phyloP scores from a whole-genome alignment of 257 asterid species.

The Solanum piurae region DNA sequence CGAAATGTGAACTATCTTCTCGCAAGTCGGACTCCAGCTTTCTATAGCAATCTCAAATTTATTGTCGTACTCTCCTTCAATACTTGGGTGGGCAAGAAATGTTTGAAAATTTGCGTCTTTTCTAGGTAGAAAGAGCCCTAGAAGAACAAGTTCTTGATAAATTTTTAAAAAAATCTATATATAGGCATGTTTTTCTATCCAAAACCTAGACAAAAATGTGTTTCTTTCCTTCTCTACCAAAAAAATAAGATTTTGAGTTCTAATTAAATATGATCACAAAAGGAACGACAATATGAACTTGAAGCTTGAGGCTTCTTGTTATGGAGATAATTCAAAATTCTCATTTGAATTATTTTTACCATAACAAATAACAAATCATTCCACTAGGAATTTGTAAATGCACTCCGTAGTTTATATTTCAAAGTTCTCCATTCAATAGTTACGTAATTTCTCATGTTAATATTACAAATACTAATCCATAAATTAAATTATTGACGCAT shows the following conservation, averaged over 20 bases:
- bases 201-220: background rate
- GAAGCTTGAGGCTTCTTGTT: background rate
- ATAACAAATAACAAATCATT: background rate
- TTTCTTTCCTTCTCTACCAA: background rate
- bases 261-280: background rate
- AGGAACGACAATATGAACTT: background rate
- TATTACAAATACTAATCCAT: background rate
- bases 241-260: too few species aligned
- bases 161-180: background rate
- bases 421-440: too few species aligned
- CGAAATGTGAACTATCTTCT: background rate
- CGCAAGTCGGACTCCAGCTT: background rate
- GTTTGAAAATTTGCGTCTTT: background rate
- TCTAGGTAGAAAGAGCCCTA: background rate
- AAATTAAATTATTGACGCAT: too few species aligned
- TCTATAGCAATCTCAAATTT: background rate
- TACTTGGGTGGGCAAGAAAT: background rate
- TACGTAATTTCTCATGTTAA: background rate
- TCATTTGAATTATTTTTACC: background rate
- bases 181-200: background rate
- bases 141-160: background rate
- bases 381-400: background rate
- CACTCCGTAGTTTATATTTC: background rate
- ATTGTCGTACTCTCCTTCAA: background rate
- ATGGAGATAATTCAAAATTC: background rate